A percentile compares a stretch with the other conserved stretches of the same genome.
Conservation (phyloP, 768 basidiomycete species). For the Collybia mongolica region DNA sequence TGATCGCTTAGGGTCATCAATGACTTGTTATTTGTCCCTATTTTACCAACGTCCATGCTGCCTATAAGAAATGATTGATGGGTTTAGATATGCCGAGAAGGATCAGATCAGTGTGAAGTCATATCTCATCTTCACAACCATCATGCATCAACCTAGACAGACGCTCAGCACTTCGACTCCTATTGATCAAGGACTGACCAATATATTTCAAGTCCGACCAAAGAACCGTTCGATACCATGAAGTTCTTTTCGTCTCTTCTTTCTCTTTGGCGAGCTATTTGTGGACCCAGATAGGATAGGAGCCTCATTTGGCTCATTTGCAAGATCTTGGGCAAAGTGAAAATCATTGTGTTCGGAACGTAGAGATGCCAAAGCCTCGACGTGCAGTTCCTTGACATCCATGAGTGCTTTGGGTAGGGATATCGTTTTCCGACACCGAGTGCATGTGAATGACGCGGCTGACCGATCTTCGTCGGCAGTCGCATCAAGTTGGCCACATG, state of each 20-base stretch:
- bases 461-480: not conserved
- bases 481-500: conserved; percentile 1
- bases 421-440: conserved; percentile 53
- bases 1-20: not conserved
- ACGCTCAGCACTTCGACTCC: too few relatives aligned
- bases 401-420: conserved; percentile 20
- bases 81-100: too few relatives aligned
- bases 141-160: conserved; percentile 3
- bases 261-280: conserved; percentile 13
- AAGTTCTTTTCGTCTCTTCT: conserved; percentile 14
- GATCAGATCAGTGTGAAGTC: too few relatives aligned
- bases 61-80: too few relatives aligned
- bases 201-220: conserved; percentile 5
- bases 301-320: conserved; percentile 35
- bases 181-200: not conserved
- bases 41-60: too few relatives aligned
- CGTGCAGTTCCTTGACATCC: conserved; percentile 25
- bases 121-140: conserved; percentile 9
- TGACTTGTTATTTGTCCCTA: not conserved
- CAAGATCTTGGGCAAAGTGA: conserved; percentile 82
- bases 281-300: conserved; percentile 13
- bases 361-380: conserved; percentile 37
- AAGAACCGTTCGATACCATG: conserved; percentile 20
- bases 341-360: conserved; percentile 83
- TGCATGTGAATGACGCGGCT: conserved; percentile 51